Percentiles rank a stretch among this genome's conserved stretches.
Conservation (phyloP, 2,329 filamentous ascomycete genomes). For the Monilinia laxa region DNA sequence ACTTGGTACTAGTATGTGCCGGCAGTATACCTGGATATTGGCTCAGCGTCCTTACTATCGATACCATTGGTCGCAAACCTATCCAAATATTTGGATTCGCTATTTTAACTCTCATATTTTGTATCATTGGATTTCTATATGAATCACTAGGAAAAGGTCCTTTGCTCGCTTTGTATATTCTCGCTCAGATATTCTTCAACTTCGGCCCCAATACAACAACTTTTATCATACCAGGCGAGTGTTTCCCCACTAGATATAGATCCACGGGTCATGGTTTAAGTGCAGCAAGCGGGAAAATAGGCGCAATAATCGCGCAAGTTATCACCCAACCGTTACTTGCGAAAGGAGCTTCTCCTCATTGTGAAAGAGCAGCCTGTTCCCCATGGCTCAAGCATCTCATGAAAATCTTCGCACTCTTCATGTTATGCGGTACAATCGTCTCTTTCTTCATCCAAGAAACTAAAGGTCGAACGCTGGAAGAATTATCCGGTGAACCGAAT, state of each 20-base stretch:
- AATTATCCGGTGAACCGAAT: constrained; percentile 59
- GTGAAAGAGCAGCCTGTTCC: constrained; percentile 50
- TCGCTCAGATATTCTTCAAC: constrained; percentile 67
- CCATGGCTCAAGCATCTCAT: constrained; percentile 71
- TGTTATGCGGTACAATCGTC: constrained; percentile 68
- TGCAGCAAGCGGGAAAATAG: constrained; percentile 66
- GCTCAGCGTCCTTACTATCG: constrained; percentile 70
- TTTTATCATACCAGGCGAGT: constrained; percentile 64
- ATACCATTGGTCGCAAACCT: constrained; percentile 73
- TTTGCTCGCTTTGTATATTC: constrained; percentile 60
- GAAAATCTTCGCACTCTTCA: constrained; percentile 77
- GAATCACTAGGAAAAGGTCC: constrained; percentile 48
- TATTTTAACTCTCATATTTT: constrained; percentile 61
- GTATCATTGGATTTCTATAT: constrained; percentile 61
- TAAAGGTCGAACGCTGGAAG: constrained; percentile 70
- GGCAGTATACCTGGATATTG: constrained; percentile 80
- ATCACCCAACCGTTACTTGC: constrained; percentile 63
- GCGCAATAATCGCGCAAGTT: constrained; percentile 65
- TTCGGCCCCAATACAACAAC: constrained; percentile 66
- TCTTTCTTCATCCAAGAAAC: constrained; percentile 76
- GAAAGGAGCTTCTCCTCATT: constrained; percentile 52
- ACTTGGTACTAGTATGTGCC: constrained; percentile 74
- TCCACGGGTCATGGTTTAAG: constrained; percentile 64
- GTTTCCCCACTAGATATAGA: constrained; percentile 63
- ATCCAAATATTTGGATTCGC: constrained; percentile 67